Evolutionary conservation across 2,329 filamentous ascomycete genomes (phyloP).

Genomic region (Arachnomyces sp.): DNA sequence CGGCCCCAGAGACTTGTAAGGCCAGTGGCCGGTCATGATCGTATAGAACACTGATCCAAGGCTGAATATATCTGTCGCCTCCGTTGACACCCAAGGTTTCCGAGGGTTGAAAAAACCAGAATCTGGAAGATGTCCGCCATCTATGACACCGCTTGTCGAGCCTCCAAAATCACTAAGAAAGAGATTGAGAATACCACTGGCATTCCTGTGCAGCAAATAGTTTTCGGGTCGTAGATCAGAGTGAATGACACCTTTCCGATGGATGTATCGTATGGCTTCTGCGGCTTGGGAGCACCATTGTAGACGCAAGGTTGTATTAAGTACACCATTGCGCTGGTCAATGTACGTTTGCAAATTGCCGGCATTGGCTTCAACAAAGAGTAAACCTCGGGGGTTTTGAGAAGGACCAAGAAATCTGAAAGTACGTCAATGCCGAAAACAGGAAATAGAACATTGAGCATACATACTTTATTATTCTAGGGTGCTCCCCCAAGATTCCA

Average conservation of each 20-base stretch:
- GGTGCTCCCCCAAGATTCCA: slow-evolving; percentile 6
- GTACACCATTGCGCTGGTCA: slow-evolving; percentile 11
- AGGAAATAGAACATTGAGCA: slow-evolving; percentile 1
- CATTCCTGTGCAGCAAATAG: slow-evolving; percentile 22
- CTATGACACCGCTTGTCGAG: slow-evolving; percentile 22
- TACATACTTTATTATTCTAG: slow-evolving; percentile 8
- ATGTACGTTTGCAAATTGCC: slow-evolving; percentile 14
- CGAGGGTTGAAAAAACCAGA: slow-evolving; percentile 15
- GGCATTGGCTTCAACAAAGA: slow-evolving; percentile 16
- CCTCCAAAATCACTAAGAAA: slow-evolving; percentile 27
- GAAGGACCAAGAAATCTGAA: slow-evolving; percentile 6
- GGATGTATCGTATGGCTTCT: slow-evolving; percentile 23
- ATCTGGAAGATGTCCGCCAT: slow-evolving; percentile 19
- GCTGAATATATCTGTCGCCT: slow-evolving; percentile 13
- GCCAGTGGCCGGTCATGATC: slow-evolving; percentile 11
- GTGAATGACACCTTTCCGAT: slow-evolving; percentile 24
- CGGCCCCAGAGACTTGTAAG: slow-evolving; percentile 5
- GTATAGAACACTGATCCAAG: slow-evolving; percentile 10
- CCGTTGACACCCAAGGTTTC: slow-evolving; percentile 8
- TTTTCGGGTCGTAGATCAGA: slow-evolving; percentile 27
- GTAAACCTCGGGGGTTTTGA: slow-evolving; percentile 8
- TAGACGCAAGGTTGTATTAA: slow-evolving; percentile 10
- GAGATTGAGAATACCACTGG: slow-evolving; percentile 18
- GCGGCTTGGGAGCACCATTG: slow-evolving; percentile 23
- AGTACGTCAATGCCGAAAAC: slow-evolving; percentile 4